Base-by-base conservation (phyloP, 495 filamentous ascomycete species). In the Aspergillus olivimuriae region DNA sequence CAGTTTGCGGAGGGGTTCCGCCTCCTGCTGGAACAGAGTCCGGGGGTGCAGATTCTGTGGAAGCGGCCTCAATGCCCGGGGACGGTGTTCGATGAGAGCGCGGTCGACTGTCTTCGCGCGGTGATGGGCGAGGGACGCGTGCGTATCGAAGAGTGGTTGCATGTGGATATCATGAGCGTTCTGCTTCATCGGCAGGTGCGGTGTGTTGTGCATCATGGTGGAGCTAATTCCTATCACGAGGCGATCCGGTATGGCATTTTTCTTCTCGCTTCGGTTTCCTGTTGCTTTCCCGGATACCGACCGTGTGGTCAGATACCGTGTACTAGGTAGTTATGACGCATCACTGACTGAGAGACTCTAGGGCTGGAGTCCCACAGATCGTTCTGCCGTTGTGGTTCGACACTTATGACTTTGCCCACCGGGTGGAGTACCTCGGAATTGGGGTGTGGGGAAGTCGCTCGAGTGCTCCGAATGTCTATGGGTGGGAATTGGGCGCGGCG, bases 181-280 rank as follows among this genome's bases (percentile, higher is more conserved):
- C 43, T 74, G 44, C 43, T 56, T 38, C 57, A 53, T n/a, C 60
- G 57, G 1, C 47, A 48, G n/a, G 45, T 74, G 3, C 40, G 57
- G 0, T 68, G 64, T 28, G 59, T 62, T 24, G 63, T 74, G 2
- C 68, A 72, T 43, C 70, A 72, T 33, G 69, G 69, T 4, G 70
- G 67, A 6, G 55, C 66, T 8, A 72, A 70, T 38, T 69, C 69
- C 2, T 72, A 65, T 21, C 45, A 66, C 26, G 69, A 72, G 46
- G 57, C 62, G n/a, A 51, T 63, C 15, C 48, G 48, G 65, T 69
- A 39, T 47, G 60, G 45, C 14, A 26, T 10, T 34, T n/a, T n/a
- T n/a, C n/a, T n/a, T n/a, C n/a, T n/a, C n/a, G n/a, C n/a, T n/a
- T n/a, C n/a, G n/a, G n/a, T n/a, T n/a, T n/a, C n/a, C n/a, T n/a